Evolutionary conservation across 371 early-diverging fungal species (phyloP).

Genomic region (Sporodiniella umbellata): DNA sequence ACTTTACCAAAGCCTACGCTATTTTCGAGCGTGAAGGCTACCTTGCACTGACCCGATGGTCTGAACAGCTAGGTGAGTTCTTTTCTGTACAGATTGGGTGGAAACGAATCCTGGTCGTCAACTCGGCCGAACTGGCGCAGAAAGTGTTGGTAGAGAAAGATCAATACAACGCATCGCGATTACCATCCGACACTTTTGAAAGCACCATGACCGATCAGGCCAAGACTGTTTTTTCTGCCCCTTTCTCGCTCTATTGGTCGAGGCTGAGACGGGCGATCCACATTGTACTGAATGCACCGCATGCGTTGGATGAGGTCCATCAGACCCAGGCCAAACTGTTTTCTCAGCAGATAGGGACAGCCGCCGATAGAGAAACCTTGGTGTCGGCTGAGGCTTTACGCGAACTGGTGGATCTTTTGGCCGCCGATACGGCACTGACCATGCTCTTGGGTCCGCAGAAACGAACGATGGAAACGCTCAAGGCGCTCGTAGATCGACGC

Average conservation of each 20-base stretch:
- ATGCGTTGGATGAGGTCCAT: slow-evolving; percentile 3
- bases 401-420: slow-evolving; percentile 26
- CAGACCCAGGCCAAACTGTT: slow-evolving; percentile 17
- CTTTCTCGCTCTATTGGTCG: slow-evolving; percentile 32
- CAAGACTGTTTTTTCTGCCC: slow-evolving; percentile 33
- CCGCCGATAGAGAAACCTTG: slow-evolving; percentile 1
- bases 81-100: slow-evolving; percentile 33
- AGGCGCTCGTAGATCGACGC: slow-evolving; percentile 16
- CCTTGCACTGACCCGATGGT: slow-evolving; percentile 32
- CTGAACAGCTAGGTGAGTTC: slow-evolving; percentile 17
- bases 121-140: slow-evolving; percentile 23
- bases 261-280: slow-evolving; percentile 33
- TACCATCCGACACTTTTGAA: slow-evolving; percentile 25
- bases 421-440: slow-evolving; percentile 27
- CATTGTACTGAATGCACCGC: slow-evolving; percentile 12
- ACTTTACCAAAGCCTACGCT: slow-evolving; percentile 23
- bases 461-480: slow-evolving; percentile 12
- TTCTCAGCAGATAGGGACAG: slow-evolving; percentile 14
- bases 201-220: slow-evolving; percentile 29
- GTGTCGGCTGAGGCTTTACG: slow-evolving; percentile 25
- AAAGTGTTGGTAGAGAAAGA: slow-evolving; percentile 31
- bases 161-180: slow-evolving; percentile 31
- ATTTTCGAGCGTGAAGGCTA: slow-evolving; percentile 14
- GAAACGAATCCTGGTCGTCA: slow-evolving; percentile 35
- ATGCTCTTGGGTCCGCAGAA: slow-evolving; percentile 23